Evolutionary conservation across 495 filamentous ascomycete genomes (phyloP).

Genomic region (Staphylotrichum longicolle): DNA sequence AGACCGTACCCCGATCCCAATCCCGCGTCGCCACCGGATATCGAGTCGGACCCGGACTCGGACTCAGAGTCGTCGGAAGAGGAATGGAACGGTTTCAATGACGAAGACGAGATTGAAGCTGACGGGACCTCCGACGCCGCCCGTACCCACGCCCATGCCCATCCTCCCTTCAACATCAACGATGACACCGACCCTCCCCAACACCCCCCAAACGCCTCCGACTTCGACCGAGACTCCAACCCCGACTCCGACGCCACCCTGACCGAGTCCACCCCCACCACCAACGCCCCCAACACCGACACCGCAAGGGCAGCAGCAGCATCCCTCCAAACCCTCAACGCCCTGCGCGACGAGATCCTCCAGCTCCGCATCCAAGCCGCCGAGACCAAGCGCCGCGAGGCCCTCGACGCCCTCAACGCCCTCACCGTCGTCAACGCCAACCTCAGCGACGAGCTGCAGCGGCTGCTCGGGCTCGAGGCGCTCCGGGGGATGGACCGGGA

Average conservation of each 20-base stretch:
- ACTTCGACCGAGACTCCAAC: not conserved
- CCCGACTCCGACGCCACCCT: not conserved
- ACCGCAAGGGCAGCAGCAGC: not conserved
- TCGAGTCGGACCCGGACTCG: not conserved
- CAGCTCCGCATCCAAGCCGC: too few relatives aligned
- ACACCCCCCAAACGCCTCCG: not conserved
- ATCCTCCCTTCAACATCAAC: too few relatives aligned
- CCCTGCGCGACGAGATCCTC: too few relatives aligned
- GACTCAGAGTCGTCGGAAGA: not conserved
- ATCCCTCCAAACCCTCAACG: not conserved
- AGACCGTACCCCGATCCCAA: not conserved
- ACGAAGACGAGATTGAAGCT: not conserved
- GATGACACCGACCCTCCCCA: too few relatives aligned
- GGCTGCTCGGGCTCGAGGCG: too few relatives aligned
- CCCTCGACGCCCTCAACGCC: too few relatives aligned
- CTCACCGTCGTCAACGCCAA: too few relatives aligned
- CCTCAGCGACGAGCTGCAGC: too few relatives aligned
- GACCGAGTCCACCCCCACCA: not conserved
- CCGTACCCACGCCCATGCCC: too few relatives aligned
- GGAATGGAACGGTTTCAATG: not conserved
- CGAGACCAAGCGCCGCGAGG: too few relatives aligned
- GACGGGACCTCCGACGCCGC: too few relatives aligned
- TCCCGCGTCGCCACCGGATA: not conserved
- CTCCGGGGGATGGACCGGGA: too few relatives aligned
- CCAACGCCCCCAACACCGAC: not conserved